These are phyloP conservation scores for Phycomyces nitens DNA, from an alignment of 192 early-diverging fungal species.

Conservation along the genomic window DNA sequence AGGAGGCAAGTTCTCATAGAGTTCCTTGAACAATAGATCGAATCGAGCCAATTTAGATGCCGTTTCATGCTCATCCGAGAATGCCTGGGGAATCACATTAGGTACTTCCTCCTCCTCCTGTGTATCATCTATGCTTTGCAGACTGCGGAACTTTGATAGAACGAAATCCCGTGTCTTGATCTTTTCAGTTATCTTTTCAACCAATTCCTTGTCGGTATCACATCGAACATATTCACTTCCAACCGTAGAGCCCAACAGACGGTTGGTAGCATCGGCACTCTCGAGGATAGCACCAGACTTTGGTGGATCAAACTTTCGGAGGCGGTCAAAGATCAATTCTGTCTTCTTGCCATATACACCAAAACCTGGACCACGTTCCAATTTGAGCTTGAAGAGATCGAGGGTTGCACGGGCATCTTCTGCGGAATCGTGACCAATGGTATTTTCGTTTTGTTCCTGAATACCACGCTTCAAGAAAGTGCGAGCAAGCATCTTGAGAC, in stretches of 20 bases:
- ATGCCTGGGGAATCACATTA: background rate
- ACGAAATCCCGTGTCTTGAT: slow-evolving; percentile 25
- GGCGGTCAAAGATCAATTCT: slow-evolving; percentile 40
- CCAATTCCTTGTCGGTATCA: slow-evolving; percentile 21
- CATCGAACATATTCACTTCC: slow-evolving; percentile 25
- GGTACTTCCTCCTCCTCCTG: background rate
- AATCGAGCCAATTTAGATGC: background rate
- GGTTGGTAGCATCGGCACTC: slow-evolving; percentile 22
- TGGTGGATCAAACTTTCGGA: slow-evolving; percentile 19
- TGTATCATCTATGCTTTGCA: background rate
- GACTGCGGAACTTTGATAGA: background rate
- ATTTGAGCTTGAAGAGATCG: slow-evolving; percentile 60
- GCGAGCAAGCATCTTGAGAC: slow-evolving; percentile 50
- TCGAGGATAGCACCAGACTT: slow-evolving; percentile 27
- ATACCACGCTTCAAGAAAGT: slow-evolving; percentile 52
- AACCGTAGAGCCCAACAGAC: slow-evolving; percentile 22
- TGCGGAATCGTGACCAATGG: slow-evolving; percentile 61
- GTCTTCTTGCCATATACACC: slow-evolving; percentile 35
- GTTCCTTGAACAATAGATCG: background rate
- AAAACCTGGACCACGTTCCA: slow-evolving; percentile 37
- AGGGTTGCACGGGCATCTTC: slow-evolving; percentile 67
- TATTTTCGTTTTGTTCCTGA: slow-evolving; percentile 37
- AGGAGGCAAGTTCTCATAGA: background rate
- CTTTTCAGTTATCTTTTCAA: slow-evolving; percentile 24
- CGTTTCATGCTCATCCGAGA: background rate